phyloP scores from a whole-genome alignment of 768 basidiomycete genomes.

The Xerocomellus amylosporus region DNA sequence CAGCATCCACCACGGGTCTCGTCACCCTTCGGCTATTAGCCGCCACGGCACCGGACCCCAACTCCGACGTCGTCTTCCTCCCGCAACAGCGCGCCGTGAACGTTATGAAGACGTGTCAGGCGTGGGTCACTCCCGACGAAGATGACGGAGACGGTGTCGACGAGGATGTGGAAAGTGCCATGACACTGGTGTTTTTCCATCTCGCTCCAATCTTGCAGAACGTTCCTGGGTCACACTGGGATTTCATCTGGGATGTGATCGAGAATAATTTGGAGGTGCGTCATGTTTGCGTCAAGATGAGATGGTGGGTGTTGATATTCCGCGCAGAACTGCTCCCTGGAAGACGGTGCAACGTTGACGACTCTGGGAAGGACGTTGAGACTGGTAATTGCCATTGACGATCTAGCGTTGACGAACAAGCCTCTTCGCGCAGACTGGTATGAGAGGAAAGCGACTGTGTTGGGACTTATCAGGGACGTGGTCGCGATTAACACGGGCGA shows the following conservation, averaged over 20 bases:
- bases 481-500: conserved; percentile 53
- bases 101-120: conserved; percentile 76
- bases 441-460: conserved; percentile 47
- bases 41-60: conserved; percentile 70
- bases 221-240: conserved; percentile 88
- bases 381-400: conserved; percentile 65
- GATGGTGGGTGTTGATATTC: background rate
- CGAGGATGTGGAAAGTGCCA: conserved; percentile 75
- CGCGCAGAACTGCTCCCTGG: conserved; percentile 57
- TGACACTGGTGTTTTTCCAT: conserved; percentile 70
- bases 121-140: conserved; percentile 68
- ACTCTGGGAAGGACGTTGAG: conserved; percentile 67
- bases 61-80: conserved; percentile 80
- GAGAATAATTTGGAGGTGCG: conserved; percentile 86
- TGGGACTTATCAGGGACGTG: conserved; percentile 61
- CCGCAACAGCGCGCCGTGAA: conserved; percentile 84
- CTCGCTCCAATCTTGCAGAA: conserved; percentile 88
- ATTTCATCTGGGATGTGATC: conserved; percentile 83
- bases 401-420: conserved; percentile 72
- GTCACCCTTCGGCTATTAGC: conserved; percentile 63
- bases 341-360: conserved; percentile 56
- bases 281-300: background rate
- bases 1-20: conserved; percentile 70
- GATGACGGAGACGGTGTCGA: conserved; percentile 58
- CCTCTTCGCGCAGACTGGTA: conserved; percentile 67